These are phyloP conservation scores for Trichoderma arundinaceum DNA, from an alignment of 2,329 filamentous ascomycete genomes.

Conservation along the genomic window DNA sequence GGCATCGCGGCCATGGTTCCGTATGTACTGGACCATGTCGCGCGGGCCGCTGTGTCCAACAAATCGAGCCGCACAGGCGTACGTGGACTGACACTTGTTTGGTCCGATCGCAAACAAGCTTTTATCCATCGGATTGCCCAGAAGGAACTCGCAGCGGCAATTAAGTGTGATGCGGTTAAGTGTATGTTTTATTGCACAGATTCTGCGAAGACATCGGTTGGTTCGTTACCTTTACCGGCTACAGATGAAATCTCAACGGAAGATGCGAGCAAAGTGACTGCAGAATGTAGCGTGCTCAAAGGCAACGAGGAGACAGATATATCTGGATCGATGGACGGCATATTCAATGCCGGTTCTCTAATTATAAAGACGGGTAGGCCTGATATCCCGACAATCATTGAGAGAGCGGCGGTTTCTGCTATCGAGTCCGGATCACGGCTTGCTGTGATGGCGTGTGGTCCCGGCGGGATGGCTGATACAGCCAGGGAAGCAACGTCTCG, in stretches of 20 bases:
- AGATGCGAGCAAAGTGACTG: background rate
- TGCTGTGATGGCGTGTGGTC: slow-evolving; percentile 6
- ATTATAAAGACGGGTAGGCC: background rate
- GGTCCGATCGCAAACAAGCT: slow-evolving; percentile 8
- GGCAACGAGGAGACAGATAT: slow-evolving; percentile 9
- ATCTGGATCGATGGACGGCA: background rate
- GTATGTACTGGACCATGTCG: slow-evolving; percentile 10
- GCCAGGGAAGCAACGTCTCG: slow-evolving; percentile 14
- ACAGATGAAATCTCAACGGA: background rate
- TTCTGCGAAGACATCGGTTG: background rate
- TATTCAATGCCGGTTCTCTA: background rate
- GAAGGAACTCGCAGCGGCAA: slow-evolving; percentile 1
- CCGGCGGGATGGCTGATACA: background rate
- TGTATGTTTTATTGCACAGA: slow-evolving; percentile 15
- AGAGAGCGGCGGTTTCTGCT: slow-evolving; percentile 5
- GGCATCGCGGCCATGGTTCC: slow-evolving; percentile 23
- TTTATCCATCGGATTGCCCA: slow-evolving; percentile 1
- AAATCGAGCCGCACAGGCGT: background rate
- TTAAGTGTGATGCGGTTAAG: background rate
- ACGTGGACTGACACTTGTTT: slow-evolving; percentile 13
- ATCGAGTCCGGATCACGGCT: slow-evolving; percentile 16
- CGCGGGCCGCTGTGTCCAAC: background rate
- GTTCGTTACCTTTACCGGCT: background rate
- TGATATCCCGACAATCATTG: slow-evolving; percentile 1
- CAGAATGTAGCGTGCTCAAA: background rate